phyloP scores from a whole-genome alignment of 139 green algal genomes.

The Trebouxia sp. region DNA sequence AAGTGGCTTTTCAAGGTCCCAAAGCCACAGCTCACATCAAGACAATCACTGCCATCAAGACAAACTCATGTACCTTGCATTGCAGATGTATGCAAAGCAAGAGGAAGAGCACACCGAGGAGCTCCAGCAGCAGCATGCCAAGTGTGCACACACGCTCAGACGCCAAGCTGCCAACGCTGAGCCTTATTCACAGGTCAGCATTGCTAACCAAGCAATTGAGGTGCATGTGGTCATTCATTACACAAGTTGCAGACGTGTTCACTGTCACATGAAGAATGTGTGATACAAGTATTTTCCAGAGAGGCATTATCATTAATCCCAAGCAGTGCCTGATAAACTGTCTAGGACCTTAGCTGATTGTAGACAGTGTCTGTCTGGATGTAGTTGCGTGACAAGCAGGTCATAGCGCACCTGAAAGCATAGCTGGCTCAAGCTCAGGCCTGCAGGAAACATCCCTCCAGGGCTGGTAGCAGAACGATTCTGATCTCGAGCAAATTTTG shows the following conservation, averaged over 20 bases:
- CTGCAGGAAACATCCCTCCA: background rate
- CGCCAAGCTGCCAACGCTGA: background rate
- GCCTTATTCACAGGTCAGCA: background rate
- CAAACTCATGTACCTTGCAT: background rate
- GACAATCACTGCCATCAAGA: too few species aligned
- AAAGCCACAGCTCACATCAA: too few species aligned
- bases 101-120: background rate
- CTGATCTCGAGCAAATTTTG: too few species aligned
- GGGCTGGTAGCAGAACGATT: background rate
- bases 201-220: background rate
- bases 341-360: too few species aligned
- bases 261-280: too few species aligned
- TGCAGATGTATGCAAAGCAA: conserved; percentile 4
- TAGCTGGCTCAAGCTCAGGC: conserved; percentile 4
- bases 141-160: background rate
- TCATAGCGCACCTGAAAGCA: background rate
- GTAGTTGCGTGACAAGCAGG: conserved; percentile 10
- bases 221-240: too few species aligned
- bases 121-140: background rate
- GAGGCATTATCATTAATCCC: too few species aligned
- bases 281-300: too few species aligned
- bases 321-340: too few species aligned
- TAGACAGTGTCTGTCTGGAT: background rate
- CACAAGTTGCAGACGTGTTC: too few species aligned
- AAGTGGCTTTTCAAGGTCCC: too few species aligned